These are phyloP conservation scores for Phellinidium pouzarii DNA, from an alignment of 1,284 basidiomycete genomes.

Conservation along the genomic window DNA sequence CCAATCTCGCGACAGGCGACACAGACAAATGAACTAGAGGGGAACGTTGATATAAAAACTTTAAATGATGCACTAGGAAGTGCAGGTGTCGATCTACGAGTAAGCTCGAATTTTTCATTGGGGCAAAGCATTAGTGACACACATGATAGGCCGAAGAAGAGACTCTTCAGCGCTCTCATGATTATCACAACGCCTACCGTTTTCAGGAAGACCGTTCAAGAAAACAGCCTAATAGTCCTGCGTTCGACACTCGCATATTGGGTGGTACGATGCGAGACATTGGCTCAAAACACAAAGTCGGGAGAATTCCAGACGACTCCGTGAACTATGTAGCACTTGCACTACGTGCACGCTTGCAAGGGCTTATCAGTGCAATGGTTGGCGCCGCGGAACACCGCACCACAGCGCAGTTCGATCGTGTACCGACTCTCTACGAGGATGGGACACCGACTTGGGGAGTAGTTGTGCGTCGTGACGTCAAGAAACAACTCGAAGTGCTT, in stretches of 20 bases:
- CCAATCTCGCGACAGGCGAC: conserved; percentile 19
- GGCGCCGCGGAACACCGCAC: conserved; percentile 63
- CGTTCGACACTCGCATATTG: conserved; percentile 57
- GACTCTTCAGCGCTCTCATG: conserved; percentile 57
- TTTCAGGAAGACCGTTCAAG: conserved; percentile 65
- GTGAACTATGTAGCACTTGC: conserved; percentile 75
- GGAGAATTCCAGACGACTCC: conserved; percentile 60
- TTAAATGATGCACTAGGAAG: conserved; percentile 77
- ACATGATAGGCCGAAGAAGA: conserved; percentile 69
- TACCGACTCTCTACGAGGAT: conserved; percentile 58
- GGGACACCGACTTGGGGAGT: conserved; percentile 74
- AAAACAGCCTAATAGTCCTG: conserved; percentile 59
- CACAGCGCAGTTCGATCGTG: conserved; percentile 62
- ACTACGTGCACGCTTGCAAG: conserved; percentile 66
- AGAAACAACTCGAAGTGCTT: conserved; percentile 65
- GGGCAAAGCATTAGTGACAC: neutral
- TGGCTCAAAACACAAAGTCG: conserved; percentile 56
- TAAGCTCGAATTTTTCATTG: conserved; percentile 29
- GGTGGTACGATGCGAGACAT: conserved; percentile 57
- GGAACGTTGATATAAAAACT: conserved; percentile 57
- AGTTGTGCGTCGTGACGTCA: conserved; percentile 63
- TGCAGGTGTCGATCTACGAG: conserved; percentile 74
- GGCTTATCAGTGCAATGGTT: conserved; percentile 65
- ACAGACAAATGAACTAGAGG: conserved; percentile 29
- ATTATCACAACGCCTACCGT: conserved; percentile 51